Percentiles rank a stretch among this genome's conserved stretches.
Conservation (phyloP, 768 basidiomycete species). For the Russula vinacea region DNA sequence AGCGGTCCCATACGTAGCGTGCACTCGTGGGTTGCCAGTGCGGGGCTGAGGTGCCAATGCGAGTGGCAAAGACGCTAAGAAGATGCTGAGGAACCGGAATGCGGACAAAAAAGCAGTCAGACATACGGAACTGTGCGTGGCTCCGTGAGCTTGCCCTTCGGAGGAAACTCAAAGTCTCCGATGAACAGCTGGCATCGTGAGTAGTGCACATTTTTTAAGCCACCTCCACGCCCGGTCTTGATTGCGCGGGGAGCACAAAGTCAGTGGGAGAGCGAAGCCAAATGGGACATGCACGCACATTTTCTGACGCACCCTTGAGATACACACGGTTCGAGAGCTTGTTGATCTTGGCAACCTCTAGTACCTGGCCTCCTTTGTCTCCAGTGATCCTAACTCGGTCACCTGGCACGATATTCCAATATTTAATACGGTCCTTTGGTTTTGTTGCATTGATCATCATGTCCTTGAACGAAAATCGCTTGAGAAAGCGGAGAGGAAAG, state of each 20-base stretch:
- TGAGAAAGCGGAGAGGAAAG: slow-evolving; percentile 54
- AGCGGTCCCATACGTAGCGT: slow-evolving; percentile 70
- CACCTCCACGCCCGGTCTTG: slow-evolving; percentile 25
- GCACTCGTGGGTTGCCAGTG: slow-evolving; percentile 53
- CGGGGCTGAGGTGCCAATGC: slow-evolving; percentile 59
- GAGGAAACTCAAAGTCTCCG: slow-evolving; percentile 60
- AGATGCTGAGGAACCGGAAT: not conserved
- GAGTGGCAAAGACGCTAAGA: slow-evolving; percentile 71
- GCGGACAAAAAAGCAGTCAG: not conserved
- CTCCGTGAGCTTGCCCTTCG: slow-evolving; percentile 34
- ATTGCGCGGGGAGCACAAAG: slow-evolving; percentile 30
- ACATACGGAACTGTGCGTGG: slow-evolving; percentile 35
- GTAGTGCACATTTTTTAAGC: slow-evolving; percentile 47
- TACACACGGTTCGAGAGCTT: slow-evolving; percentile 65
- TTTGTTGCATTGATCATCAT: slow-evolving; percentile 50
- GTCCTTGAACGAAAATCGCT: slow-evolving; percentile 46
- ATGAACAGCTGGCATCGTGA: slow-evolving; percentile 77
- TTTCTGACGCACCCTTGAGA: slow-evolving; percentile 48
- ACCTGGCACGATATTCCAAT: slow-evolving; percentile 86
- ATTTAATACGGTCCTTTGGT: slow-evolving; percentile 69
- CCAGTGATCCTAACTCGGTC: slow-evolving; percentile 72
- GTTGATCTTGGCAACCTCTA: slow-evolving; percentile 73
- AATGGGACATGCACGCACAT: slow-evolving; percentile 31
- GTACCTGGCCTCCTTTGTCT: slow-evolving; percentile 55
- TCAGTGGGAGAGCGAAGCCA: not conserved